phyloP scores from a whole-genome alignment of 106 monocot species.

The Ottelia alismoides region DNA sequence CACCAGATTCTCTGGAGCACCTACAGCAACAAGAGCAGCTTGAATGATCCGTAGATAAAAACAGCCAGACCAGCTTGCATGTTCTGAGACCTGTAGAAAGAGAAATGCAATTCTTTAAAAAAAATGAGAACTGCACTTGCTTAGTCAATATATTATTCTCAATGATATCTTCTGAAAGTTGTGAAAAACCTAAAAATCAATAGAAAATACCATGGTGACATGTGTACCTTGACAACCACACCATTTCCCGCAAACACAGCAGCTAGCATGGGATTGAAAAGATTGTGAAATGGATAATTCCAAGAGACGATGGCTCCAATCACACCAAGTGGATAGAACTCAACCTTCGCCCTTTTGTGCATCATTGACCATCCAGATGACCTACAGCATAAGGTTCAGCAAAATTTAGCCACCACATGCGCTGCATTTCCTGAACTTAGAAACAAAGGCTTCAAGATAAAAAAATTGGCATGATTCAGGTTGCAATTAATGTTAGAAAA shows the following conservation, averaged over 20 bases:
- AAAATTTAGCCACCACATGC: too few species aligned
- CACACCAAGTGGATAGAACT: constrained; percentile 93
- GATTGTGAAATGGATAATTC: constrained; percentile 99
- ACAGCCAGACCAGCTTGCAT: constrained; percentile 99
- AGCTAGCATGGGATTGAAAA: constrained; percentile 95
- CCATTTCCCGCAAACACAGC: constrained; percentile 97
- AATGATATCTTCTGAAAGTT: too few species aligned
- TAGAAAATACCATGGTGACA: too few species aligned
- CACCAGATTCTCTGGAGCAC: constrained; percentile 93
- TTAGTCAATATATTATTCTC: too few species aligned
- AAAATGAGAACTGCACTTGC: neutral
- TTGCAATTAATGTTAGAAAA: too few species aligned
- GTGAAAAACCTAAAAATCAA: too few species aligned
- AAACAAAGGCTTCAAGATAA: too few species aligned
- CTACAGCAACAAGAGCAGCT: constrained; percentile 90
- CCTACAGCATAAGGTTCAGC: constrained; percentile 21
- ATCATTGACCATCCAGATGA: constrained; percentile 86
- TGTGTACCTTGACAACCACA: constrained; percentile 86
- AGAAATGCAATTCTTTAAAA: constrained; percentile 3
- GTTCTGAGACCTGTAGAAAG: constrained; percentile 79
- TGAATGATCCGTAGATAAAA: constrained; percentile 94
- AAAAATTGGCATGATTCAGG: too few species aligned
- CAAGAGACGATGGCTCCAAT: constrained; percentile 99
- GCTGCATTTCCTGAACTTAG: too few species aligned
- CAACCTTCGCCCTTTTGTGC: constrained; percentile 93